These are phyloP conservation scores for Candida nanaspora DNA, from an alignment of 805 yeast genomes.

Conservation along the genomic window DNA sequence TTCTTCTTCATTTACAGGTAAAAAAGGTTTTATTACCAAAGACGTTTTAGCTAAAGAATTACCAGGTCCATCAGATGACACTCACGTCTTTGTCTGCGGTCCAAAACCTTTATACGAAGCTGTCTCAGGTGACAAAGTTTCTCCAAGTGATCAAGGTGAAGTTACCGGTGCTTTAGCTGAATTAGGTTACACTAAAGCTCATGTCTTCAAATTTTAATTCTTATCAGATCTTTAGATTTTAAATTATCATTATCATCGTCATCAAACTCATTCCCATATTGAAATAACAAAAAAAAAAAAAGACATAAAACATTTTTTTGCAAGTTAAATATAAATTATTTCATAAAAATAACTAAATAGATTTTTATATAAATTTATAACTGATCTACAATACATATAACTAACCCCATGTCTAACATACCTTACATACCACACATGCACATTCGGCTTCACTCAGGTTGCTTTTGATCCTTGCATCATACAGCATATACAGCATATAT, in stretches of 20 bases:
- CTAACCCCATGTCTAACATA: no score
- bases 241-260: background rate
- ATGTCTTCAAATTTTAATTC: constrained; percentile 78
- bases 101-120: constrained; percentile 90
- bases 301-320: no score
- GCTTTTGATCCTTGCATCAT: no score
- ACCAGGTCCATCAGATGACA: constrained; percentile 56
- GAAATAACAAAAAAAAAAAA: no score
- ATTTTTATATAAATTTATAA: no score
- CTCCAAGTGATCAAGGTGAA: constrained; percentile 94
- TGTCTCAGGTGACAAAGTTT: constrained; percentile 74
- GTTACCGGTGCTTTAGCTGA: constrained; percentile 82
- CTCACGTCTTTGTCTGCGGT: constrained; percentile 86
- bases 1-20: constrained; percentile 40
- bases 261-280: no score
- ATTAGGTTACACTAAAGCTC: constrained; percentile 78
- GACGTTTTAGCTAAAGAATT: constrained; percentile 57
- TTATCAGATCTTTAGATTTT: background rate
- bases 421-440: no score
- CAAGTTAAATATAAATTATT: no score
- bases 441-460: no score
- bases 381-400: no score
- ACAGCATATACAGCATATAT: no score
- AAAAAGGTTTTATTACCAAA: constrained; percentile 71
- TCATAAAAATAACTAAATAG: no score